Base-by-base conservation (phyloP, 306 rosid species). In the Biancaea sappan region DNA sequence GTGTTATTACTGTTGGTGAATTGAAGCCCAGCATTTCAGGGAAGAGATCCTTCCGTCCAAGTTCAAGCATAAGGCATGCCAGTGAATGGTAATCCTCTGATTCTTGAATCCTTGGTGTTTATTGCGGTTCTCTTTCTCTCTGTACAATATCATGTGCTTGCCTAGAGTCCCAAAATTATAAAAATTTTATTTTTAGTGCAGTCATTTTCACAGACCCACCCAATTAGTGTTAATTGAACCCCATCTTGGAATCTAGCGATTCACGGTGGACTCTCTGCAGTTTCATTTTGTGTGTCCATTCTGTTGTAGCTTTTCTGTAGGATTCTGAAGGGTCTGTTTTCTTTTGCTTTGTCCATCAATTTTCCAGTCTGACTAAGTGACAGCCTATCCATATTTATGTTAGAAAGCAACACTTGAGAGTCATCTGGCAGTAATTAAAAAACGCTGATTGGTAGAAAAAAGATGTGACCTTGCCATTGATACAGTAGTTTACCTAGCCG, bases 21-120 rank as follows among this genome's bases (percentile, higher is more conserved):
- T 79, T 90, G 86, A 95, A 90, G 89, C 93, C 99, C 24, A 92
- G 96, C 83, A 90, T 92, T 77, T 92, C 98, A 18, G 98, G 97
- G 80, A 95, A 87, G 89, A 85, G 97, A 74, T 86, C 96, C 7
- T 66, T 89, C 81, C 91, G 91, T 46, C 89, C 94, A 7, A 89
- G 89, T 76, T 87, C 91, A 19, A 89, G 94, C 47, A 85, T 87
- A 64, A 83, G 91, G 75, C 94, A 89, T 79, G 94, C 94, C 73
- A 83, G 87, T 40, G 94, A 89, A 80, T 89, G 94, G 94, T 89
- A 85, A 58, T 69, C 56, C 50, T 21, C 73, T 66, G 26, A 6
- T 67, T 73, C 41, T 4, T 29, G 18, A 52, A 44, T 35, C 7
- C 10, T 35, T 53, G 2, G 9, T 48, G n/a, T 21, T 24, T 6